phyloP scores from a whole-genome alignment of 108 stramenopile genomes.

The Parmales sp. region DNA sequence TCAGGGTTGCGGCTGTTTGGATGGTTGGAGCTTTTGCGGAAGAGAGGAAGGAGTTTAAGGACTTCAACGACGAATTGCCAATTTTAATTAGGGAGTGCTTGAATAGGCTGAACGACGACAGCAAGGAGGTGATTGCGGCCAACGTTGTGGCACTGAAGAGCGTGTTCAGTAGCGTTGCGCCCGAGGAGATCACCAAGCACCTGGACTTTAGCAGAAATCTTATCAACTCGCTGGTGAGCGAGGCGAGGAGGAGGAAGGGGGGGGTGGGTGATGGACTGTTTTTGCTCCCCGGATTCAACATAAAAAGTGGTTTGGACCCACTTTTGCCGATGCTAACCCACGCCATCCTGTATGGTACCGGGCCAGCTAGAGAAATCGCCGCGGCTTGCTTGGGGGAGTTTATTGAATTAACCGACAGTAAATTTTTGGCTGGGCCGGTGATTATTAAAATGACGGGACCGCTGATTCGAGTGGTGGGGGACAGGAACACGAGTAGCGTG shows the following conservation, averaged over 20 bases:
- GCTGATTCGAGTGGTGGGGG: slow-evolving; percentile 93
- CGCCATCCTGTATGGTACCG: slow-evolving; percentile 83
- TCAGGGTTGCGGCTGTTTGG: slow-evolving; percentile 64
- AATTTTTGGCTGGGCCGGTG: slow-evolving; percentile 74
- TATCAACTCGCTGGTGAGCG: slow-evolving; percentile 79
- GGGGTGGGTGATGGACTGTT: slow-evolving; percentile 80
- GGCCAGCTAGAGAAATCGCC: slow-evolving; percentile 64
- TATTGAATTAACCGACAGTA: slow-evolving; percentile 69
- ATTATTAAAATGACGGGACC: slow-evolving; percentile 95
- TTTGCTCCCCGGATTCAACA: slow-evolving; percentile 84
- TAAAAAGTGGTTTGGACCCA: slow-evolving; percentile 88
- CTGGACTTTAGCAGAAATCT: slow-evolving; percentile 79
- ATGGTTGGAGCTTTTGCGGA: slow-evolving; percentile 53
- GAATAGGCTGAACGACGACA: slow-evolving; percentile 78
- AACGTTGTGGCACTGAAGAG: slow-evolving; percentile 51
- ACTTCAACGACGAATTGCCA: slow-evolving; percentile 75
- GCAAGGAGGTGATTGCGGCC: slow-evolving; percentile 54
- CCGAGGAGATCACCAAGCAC: slow-evolving; percentile 81
- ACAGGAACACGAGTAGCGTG: slow-evolving; percentile 80
- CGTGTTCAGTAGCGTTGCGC: slow-evolving; percentile 65
- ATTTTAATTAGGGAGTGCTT: slow-evolving; percentile 80
- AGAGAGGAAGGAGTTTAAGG: slow-evolving; percentile 66
- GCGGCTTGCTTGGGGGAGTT: slow-evolving; percentile 91
- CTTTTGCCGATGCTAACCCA: slow-evolving; percentile 91
- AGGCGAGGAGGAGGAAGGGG: slow-evolving; percentile 66